Base-by-base conservation (phyloP, 202 grass and related monocot species). In the Brachypodium distachyon region DNA sequence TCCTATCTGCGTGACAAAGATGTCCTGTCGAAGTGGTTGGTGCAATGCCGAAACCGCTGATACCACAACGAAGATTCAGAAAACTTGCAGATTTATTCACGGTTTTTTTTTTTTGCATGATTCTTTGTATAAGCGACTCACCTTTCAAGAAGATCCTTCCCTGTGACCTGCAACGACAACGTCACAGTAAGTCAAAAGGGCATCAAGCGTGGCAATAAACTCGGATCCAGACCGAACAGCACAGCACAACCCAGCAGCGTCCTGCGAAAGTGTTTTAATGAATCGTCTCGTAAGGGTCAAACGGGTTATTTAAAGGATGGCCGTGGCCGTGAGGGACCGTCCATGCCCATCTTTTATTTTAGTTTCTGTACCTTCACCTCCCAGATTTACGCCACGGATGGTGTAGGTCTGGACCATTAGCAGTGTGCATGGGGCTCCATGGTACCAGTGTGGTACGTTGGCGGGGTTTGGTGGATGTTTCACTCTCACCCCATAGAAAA, bases 381-480 rank as follows among this genome's bases (percentile, higher is more conserved):
- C 80, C 25, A 58, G 9, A 88, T 84, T 84, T 70, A 81, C 56
- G 29, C 77, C 61, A 79, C 46, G 12, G 55, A 38, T 61, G 52
- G 17, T 65, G 25, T 40, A 58, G 28, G 32, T 33, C 31, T 82
- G 79, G 74, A 83, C 80, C 79, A 73, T 37, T 41, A n/a, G 12
- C 70, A 63, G 3, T 17, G 63, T 17, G 63, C 73, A 77, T 49
- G 17, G 70, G 76, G 75, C 49, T 68, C 72, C 54, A 76, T 61
- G 27, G 58, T 59, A 17, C 67, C 12, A 42, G 49, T 29, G 50
- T 26, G 54, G 70, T 54, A 17, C 39, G 59, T 70, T 52, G 66
- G 52, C 53, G 6, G 31, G 74, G 32, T 59, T 65, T 83, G 76
- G 86, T 79, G 34, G 70, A 76, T 76, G 81, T 71, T 80, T 84